Evolutionary conservation across 1,139 yeast species (phyloP), one percentile per base, ranked within the genome.

Genomic region (Geotrichum reessii): DNA sequence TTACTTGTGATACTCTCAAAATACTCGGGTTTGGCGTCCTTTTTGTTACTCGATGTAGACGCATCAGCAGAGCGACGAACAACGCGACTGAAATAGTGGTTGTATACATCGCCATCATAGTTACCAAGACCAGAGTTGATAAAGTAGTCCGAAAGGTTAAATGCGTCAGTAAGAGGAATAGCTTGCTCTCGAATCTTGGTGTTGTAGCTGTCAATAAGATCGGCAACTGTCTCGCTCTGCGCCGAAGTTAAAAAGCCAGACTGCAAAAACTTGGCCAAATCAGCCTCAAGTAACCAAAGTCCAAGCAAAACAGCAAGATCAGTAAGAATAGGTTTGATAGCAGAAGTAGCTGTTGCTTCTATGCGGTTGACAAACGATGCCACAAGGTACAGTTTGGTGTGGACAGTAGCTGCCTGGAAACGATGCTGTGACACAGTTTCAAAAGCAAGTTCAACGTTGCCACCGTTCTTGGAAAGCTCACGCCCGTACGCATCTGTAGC

Each of bases 41-140:
- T 37, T n/a, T n/a, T 37, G 44, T 37, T 37, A 8, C 44, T 37
- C 6, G 44, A 37, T 0, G 44, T 37, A 3, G 44, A n/a, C 8
- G 19, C 44, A 19, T 37, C 44, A n/a, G 44, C 44, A 5, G 44
- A 37, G 44, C 63, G 66, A 42, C 66, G 66, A 56, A 67, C 67
- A 37, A 75, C 77, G 66, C 74, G 74, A 53, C 68, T 70, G 63
- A 74, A 75, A 67, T 91, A 91, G 73, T 88, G 84, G 71, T 85
- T 85, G 77, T 91, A 92, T 59, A 89, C 85, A 71, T 92, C 87
- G 64, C 98, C 98, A 68, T 89, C 85, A 73, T 81, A 87, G 67
- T 78, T 80, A 63, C 97, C 98, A 63, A 92, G 81, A 37, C 96
- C 86, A 1, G 97, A 83, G 75, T 91, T 89, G 71, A 92, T 81